Percentiles rank a stretch among this genome's conserved stretches.
Evolutionary conservation across 1,284 basidiomycete genomes (phyloP).

Genomic region (Sanghuangporus baumii): DNA sequence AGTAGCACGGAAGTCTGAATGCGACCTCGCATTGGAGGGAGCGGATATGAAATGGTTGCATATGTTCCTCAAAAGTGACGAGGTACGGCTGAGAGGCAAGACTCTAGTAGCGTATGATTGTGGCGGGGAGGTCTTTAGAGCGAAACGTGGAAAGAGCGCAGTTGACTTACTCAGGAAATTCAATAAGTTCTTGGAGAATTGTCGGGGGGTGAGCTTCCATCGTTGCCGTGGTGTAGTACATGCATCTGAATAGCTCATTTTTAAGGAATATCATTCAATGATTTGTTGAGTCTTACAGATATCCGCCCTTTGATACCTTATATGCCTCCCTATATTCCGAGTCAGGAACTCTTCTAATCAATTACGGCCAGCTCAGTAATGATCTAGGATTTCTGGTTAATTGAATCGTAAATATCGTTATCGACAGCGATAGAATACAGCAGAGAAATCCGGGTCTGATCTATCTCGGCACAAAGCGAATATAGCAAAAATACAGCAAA

Average conservation of each 20-base stretch:
- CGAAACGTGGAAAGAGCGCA: neutral
- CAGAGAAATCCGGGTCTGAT: too few relatives aligned
- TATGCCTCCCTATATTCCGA: too few relatives aligned
- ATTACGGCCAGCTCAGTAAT: too few relatives aligned
- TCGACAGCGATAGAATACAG: too few relatives aligned
- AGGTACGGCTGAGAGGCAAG: slow-evolving; percentile 1
- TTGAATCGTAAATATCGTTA: too few relatives aligned
- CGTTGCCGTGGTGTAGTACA: neutral
- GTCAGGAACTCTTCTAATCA: too few relatives aligned
- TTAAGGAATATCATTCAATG: neutral
- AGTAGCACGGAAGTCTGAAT: neutral
- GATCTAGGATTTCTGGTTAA: too few relatives aligned
- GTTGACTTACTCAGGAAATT: slow-evolving; percentile 7
- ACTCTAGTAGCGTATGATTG: slow-evolving; percentile 5
- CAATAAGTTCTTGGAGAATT: slow-evolving; percentile 1
- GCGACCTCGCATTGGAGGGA: neutral
- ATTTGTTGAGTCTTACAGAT: too few relatives aligned
- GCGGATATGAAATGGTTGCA: slow-evolving; percentile 1
- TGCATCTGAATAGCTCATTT: neutral
- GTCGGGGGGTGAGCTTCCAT: neutral
- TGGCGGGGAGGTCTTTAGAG: neutral
- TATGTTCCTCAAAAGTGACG: neutral
- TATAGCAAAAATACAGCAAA: neutral
- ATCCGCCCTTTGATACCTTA: too few relatives aligned
- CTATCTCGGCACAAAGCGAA: too few relatives aligned